Evolutionary conservation across 768 basidiomycete species (phyloP), one percentile per base, ranked within the genome.

Genomic region (Amanita muscaria): DNA sequence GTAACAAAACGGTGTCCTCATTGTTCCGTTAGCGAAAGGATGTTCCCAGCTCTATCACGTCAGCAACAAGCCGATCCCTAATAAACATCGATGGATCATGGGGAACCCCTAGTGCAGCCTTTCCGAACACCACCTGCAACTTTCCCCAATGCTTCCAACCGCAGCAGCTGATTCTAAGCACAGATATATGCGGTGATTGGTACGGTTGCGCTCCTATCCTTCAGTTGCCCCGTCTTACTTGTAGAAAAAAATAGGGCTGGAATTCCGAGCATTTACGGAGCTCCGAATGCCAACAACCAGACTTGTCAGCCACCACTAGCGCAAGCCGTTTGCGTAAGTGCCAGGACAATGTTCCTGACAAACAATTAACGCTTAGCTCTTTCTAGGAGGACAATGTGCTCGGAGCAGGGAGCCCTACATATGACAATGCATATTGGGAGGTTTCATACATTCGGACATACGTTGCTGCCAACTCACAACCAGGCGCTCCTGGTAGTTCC

Each of bases 121-220:
- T 79, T 62, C 75, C 79, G 1, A 55, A 68, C 2, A 56, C 66
- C 3, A 65, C 67, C 2, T 88, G 87, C 58, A 59, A 75, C 34
- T 62, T 76, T 18, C 62, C 63, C 14, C 40, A 67, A 31, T 81
- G 67, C 61, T 83, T 85, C 58, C 64, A 72, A 25, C 73, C 77
- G 3, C 83, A 88, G 51, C 67, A 74, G 27, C 64, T 88, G 11
- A 74, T 85, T 9, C 69, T 88, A 18, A 71, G 83, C 32, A 87
- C 79, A 18, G 83, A 81, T 0, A 67, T 83, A 10, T 83, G 81
- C 47, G 79, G 79, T 41, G 49, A 44, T 10, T 69, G 67, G 66
- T 67, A 38, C 32, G 57, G 5, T 19, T 21, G 18, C 23, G 6
- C 12, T 37, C 19, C n/a, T n/a, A n/a, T n/a, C n/a, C n/a, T n/a